Evolutionary conservation across 2,329 filamentous ascomycete genomes (phyloP), one percentile per base, ranked within the genome.

Genomic region (Clarireedia homoeocarpa): DNA sequence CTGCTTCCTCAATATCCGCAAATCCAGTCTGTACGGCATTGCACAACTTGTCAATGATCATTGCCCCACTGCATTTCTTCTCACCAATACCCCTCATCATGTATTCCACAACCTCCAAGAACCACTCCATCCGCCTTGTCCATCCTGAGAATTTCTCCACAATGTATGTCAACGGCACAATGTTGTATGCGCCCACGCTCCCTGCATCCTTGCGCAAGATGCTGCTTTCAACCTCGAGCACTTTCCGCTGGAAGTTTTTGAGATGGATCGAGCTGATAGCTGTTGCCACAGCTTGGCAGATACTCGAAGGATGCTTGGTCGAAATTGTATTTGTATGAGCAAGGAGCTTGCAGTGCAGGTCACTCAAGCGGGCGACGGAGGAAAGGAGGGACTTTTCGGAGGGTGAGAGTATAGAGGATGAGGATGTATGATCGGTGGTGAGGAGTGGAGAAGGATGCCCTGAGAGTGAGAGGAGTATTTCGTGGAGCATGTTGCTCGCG

Each of bases 381-480:
- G 82, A 77, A 65, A 99, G 81, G 60, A 97, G 83, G 62, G 89
- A 87, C 67, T 85, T 83, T 72, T 96, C 92, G 51, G 91, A 84
- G 40, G 89, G 86, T 47, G 91, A 89, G 68, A 86, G 71, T 68
- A 79, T 70, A 65, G 75, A 70, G 66, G 73, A 66, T 53, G 76
- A 70, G 65, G 73, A 72, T 67, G 74, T 70, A 62, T 74, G 75
- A 65, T 76, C 71, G 65, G 72, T 67, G 70, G 81, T 80, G 75
- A 96, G 88, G 69, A 97, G 82, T 63, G 91, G 87, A 62, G 92
- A 96, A 62, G 89, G 87, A 74, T 97, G 89, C 64, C 94, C 92
- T 67, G 91, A 95, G 73, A 97, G 85, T 71, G 91, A 92, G 73
- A 99, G 86, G 73, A 97, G 84, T 75, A 99, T 90, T 79, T 99